These are phyloP conservation scores for Pichia terricola DNA, from an alignment of 1,139 yeast species.

Conservation along the genomic window DNA sequence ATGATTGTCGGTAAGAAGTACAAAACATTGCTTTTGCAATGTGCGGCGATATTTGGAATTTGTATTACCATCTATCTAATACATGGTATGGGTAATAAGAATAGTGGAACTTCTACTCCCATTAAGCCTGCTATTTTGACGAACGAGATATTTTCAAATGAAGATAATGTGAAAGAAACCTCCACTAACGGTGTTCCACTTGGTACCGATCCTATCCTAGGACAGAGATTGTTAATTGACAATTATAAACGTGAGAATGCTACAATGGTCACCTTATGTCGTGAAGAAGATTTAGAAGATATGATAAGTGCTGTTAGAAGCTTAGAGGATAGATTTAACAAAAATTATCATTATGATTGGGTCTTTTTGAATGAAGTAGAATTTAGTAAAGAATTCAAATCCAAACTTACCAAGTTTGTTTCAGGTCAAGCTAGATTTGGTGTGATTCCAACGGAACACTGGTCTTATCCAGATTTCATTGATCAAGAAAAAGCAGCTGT, in stretches of 20 bases:
- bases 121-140: too few relatives aligned
- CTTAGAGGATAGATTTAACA: slow-evolving; percentile 68
- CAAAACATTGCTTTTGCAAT: background rate
- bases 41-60: background rate
- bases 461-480: slow-evolving; percentile 57
- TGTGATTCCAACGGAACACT: slow-evolving; percentile 50
- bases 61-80: too few relatives aligned
- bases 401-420: slow-evolving; percentile 36
- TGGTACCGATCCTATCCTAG: slow-evolving; percentile 8
- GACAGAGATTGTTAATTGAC: slow-evolving; percentile 8
- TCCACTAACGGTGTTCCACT: background rate
- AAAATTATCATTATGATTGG: slow-evolving; percentile 62
- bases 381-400: slow-evolving; percentile 48
- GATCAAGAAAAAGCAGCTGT: slow-evolving; percentile 47
- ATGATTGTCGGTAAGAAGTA: slow-evolving; percentile 1
- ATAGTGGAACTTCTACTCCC: too few relatives aligned
- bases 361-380: slow-evolving; percentile 60
- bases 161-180: too few relatives aligned
- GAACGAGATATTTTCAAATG: too few relatives aligned
- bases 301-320: slow-evolving; percentile 51
- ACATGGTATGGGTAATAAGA: too few relatives aligned
- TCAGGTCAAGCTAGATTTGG: slow-evolving; percentile 61
- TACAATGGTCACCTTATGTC: slow-evolving; percentile 62
- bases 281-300: slow-evolving; percentile 53
- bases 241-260: slow-evolving; percentile 38